A percentile compares a stretch with the other conserved stretches of the same genome.
phyloP scores from a whole-genome alignment of 495 filamentous ascomycete species.

The Evansstolkia leycettana region DNA sequence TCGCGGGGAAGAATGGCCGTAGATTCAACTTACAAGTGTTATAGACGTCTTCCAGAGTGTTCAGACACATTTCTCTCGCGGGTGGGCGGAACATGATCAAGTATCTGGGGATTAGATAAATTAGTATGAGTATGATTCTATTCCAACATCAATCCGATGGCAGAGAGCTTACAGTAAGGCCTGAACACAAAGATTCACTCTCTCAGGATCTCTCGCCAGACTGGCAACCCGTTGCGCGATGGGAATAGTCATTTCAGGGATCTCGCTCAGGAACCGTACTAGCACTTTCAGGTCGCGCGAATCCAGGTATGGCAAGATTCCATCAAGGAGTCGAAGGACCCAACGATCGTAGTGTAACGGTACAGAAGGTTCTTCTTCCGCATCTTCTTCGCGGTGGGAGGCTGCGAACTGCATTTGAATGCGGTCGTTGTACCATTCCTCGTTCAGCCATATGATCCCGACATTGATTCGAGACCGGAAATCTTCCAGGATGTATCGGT shows the following conservation, averaged over 20 bases:
- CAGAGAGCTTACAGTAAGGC: conserved; percentile 42
- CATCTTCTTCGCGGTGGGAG: conserved; percentile 22
- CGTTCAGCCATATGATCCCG: conserved; percentile 82
- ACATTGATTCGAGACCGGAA: conserved; percentile 78
- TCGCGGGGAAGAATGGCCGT: not conserved
- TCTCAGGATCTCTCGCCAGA: conserved; percentile 80
- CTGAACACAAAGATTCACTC: conserved; percentile 49
- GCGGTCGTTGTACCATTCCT: conserved; percentile 95
- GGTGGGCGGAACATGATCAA: conserved; percentile 79
- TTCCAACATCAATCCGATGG: conserved; percentile 7
- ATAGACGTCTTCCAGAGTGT: conserved; percentile 79
- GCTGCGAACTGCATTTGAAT: conserved; percentile 39
- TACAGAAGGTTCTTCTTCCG: conserved; percentile 24
- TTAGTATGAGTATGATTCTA: conserved; percentile 13
- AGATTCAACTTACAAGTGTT: conserved; percentile 35
- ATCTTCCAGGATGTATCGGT: conserved; percentile 76
- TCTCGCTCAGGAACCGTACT: conserved; percentile 82
- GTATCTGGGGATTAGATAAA: conserved; percentile 39
- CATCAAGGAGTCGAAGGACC: conserved; percentile 68
- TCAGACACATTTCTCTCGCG: conserved; percentile 64
- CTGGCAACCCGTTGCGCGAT: conserved; percentile 65
- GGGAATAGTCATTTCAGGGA: conserved; percentile 61
- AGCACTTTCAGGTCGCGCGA: conserved; percentile 69
- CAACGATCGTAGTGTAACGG: conserved; percentile 65
- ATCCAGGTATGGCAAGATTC: conserved; percentile 79